Evolutionary conservation across 1,284 basidiomycete species (phyloP), one percentile per base, ranked within the genome.

Genomic region (Melanopsichium pennsylvanicum): DNA sequence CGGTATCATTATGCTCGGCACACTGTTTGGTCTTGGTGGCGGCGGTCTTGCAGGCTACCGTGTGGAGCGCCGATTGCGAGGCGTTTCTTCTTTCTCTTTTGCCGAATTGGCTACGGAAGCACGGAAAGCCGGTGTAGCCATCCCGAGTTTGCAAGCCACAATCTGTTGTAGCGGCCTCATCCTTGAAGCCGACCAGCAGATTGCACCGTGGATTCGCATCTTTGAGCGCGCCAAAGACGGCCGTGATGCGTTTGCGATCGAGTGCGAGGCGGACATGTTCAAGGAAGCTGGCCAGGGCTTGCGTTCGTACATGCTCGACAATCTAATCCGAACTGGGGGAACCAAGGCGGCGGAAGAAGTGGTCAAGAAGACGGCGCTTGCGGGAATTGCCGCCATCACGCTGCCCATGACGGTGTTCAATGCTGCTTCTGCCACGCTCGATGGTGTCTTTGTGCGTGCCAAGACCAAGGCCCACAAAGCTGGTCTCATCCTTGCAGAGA

Each of bases 311-410:
- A 69, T 75, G 52, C 39, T 66, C 7, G 60, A 74, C 49, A 44
- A 68, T 13, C 40, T 73, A 33, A 66, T 72, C 32, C 56, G 59
- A 6, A 62, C 60, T 11, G 62, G 71, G 7, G 76, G 74, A 9
- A 62, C 66, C 2, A 70, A 63, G 27, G 74, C 67, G 5, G 76
- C 67, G 2, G 58, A 64, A 23, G 83, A 86, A 63, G 80, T 86
- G 52, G 81, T 87, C 74, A 86, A 86, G 70, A 81, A 83, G n/a
- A 86, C 85, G 0, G 82, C 84, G 0, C 76, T 86, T 9, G 85
- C 85, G 4, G 85, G 85, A 42, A 83, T 85, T 41, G 83, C 83
- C 0, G 86, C 85, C 3, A 82, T 86, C 44, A 83, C 84, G 9
- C 61, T 86, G 5, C 85, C 85, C 0, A 59, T 85, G 75, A 79